These are phyloP conservation scores for Agapanthus africanus DNA, from an alignment of 106 monocot genomes.

Conservation along the genomic window DNA sequence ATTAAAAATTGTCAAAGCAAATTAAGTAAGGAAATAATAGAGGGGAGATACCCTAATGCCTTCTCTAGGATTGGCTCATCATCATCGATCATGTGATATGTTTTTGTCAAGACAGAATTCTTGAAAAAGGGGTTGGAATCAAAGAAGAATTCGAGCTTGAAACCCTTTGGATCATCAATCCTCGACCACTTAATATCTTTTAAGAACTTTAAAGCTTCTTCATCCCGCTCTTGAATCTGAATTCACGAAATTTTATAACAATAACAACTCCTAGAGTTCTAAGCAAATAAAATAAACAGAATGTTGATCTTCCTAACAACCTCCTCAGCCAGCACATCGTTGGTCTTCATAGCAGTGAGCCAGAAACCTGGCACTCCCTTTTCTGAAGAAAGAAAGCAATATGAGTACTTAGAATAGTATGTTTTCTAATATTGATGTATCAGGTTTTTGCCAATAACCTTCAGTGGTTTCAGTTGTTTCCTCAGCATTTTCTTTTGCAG, in stretches of 20 bases:
- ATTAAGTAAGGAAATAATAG: not conserved
- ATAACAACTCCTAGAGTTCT: not conserved
- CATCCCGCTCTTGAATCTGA: slow-evolving; percentile 51
- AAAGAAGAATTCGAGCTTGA: slow-evolving; percentile 53
- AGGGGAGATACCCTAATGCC: slow-evolving; percentile 28
- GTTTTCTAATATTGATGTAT: not conserved
- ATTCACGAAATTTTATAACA: not conserved
- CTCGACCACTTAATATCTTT: slow-evolving; percentile 45
- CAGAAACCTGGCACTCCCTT: slow-evolving; percentile 64
- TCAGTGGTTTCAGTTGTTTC: slow-evolving; percentile 13
- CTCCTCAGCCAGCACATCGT: slow-evolving; percentile 51
- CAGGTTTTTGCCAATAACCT: slow-evolving; percentile 14
- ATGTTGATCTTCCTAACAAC: slow-evolving; percentile 4
- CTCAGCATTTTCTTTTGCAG: slow-evolving; percentile 13
- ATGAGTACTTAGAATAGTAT: not conserved
- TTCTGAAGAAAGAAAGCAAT: slow-evolving; percentile 14
- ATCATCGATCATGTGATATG: slow-evolving; percentile 63
- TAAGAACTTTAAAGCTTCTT: slow-evolving; percentile 39
- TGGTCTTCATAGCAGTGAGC: slow-evolving; percentile 60
- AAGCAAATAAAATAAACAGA: not conserved
- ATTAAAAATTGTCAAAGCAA: not conserved
- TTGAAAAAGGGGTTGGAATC: slow-evolving; percentile 44
- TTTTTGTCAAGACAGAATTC: slow-evolving; percentile 37
- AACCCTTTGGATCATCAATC: slow-evolving; percentile 42
- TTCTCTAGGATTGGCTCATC: slow-evolving; percentile 49